A percentile compares a stretch with the other conserved stretches of the same genome.
phyloP scores from a whole-genome alignment of 139 green algal genomes.

The Coccomyxa sp. region DNA sequence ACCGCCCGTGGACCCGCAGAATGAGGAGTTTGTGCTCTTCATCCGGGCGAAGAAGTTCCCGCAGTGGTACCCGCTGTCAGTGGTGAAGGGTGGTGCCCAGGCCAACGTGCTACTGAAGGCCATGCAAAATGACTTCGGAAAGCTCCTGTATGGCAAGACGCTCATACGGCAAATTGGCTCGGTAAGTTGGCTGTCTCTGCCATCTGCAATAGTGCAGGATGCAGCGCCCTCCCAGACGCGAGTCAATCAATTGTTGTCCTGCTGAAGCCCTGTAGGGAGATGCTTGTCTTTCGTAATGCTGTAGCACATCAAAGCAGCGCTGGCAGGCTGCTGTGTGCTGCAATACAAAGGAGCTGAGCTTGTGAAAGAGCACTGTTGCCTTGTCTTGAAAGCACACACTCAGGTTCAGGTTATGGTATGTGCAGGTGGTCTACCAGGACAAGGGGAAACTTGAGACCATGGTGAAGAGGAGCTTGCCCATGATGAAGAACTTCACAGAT shows the following conservation, averaged over 20 bases:
- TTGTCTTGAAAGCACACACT: background rate
- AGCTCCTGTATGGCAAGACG: conserved; percentile 45
- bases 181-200: background rate
- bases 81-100: conserved; percentile 56
- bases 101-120: conserved; percentile 64
- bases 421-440: conserved; percentile 52
- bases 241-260: too few relatives aligned
- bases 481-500: conserved; percentile 42
- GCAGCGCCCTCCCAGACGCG: too few relatives aligned
- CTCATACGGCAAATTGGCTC: conserved; percentile 54
- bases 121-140: conserved; percentile 46
- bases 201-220: too few relatives aligned
- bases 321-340: too few relatives aligned
- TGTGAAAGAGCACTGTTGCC: too few relatives aligned
- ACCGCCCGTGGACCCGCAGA: conserved; percentile 68
- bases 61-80: conserved; percentile 57
- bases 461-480: conserved; percentile 32
- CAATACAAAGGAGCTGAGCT: too few relatives aligned
- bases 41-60: conserved; percentile 45
- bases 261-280: too few relatives aligned
- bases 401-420: background rate
- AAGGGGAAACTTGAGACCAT: conserved; percentile 16
- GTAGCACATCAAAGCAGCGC: too few relatives aligned
- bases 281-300: too few relatives aligned
- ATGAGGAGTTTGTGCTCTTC: conserved; percentile 78